A percentile compares a stretch with the other conserved stretches of the same genome.
phyloP scores from a whole-genome alignment of 2,329 filamentous ascomycete species.

The Cladophialophora chaetospira region DNA sequence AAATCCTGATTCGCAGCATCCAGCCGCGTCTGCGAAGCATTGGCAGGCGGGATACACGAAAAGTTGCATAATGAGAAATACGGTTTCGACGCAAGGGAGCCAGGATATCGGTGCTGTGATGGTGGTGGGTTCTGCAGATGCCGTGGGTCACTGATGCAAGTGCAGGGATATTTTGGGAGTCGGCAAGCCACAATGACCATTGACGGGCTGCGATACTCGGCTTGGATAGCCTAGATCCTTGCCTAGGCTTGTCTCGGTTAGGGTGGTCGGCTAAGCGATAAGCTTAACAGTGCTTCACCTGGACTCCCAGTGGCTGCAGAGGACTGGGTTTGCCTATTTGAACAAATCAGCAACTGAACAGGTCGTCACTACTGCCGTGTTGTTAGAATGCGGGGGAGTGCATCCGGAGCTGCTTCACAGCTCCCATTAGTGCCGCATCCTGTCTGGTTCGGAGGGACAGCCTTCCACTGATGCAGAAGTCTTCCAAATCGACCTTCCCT shows the following conservation, averaged over 20 bases:
- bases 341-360: background rate
- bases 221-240: background rate
- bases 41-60: conserved; percentile 13
- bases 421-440: background rate
- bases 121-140: conserved; percentile 2
- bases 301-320: background rate
- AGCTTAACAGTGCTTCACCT: conserved; percentile 9
- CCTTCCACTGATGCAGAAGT: conserved; percentile 3
- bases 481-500: background rate
- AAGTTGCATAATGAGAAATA: background rate
- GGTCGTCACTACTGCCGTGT: background rate
- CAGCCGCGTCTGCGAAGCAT: conserved; percentile 11
- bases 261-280: background rate
- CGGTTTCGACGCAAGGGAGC: background rate
- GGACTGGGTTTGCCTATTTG: no score
- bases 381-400: conserved; percentile 9
- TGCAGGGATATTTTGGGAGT: conserved; percentile 13
- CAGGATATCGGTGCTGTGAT: background rate
- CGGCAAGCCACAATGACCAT: conserved; percentile 1
- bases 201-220: background rate
- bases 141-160: background rate
- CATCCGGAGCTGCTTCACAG: background rate
- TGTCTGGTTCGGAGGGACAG: conserved; percentile 5
- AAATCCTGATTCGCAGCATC: conserved; percentile 6
- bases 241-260: background rate